A percentile compares a stretch with the other conserved stretches of the same genome.
phyloP scores from a whole-genome alignment of 2,329 filamentous ascomycete genomes.

The Aspergillus pseudotamarii region DNA sequence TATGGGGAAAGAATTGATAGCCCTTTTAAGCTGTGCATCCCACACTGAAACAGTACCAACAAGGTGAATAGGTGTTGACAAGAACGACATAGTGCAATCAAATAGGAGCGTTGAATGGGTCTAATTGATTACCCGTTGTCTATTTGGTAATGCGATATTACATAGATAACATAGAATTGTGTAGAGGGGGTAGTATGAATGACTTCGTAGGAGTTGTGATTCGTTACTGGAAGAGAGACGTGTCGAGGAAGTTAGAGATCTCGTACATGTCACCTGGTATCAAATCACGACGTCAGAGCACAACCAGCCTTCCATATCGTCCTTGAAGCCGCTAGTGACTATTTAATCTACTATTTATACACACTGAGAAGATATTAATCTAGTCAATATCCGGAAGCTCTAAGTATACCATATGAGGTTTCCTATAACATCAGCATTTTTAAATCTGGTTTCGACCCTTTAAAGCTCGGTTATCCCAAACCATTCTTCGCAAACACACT shows the following conservation, averaged over 20 bases:
- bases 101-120: not conserved
- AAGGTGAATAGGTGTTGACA: not conserved
- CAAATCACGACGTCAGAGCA: not conserved
- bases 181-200: not conserved
- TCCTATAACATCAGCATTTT: too few relatives aligned
- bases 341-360: not conserved
- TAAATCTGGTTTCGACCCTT: too few relatives aligned
- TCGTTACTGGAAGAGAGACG: not conserved
- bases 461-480: too few relatives aligned
- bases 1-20: slow-evolving; percentile 23
- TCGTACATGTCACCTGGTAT: not conserved
- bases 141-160: not conserved
- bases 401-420: not conserved
- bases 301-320: not conserved
- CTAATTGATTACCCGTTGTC: not conserved
- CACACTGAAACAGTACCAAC: slow-evolving; percentile 29
- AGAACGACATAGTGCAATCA: slow-evolving; percentile 2
- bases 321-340: not conserved
- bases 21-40: slow-evolving; percentile 20
- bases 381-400: too few relatives aligned
- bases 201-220: not conserved
- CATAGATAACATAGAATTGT: not conserved
- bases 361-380: not conserved
- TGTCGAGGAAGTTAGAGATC: not conserved
- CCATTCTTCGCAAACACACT: too few relatives aligned